Evolutionary conservation across 2,329 filamentous ascomycete species (phyloP).

Genomic region (Aspergillus sp.): DNA sequence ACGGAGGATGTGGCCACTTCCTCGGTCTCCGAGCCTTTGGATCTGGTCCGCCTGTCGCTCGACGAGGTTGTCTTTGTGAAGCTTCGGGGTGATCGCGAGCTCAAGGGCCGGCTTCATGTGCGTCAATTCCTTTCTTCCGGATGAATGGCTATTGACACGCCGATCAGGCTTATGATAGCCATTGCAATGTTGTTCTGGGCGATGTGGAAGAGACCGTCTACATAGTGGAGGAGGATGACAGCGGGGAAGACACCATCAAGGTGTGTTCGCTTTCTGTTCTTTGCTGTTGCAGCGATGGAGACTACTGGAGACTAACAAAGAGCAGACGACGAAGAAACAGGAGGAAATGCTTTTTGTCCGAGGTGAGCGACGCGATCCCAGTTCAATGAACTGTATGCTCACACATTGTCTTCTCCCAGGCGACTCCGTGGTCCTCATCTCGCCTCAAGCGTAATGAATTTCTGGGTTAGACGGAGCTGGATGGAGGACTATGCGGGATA

Average conservation of each 20-base stretch:
- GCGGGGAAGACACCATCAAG: conserved; percentile 63
- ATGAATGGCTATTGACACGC: conserved; percentile 9
- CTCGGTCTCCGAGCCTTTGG: conserved; percentile 81
- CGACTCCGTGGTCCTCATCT: conserved; percentile 64
- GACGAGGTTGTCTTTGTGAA: conserved; percentile 98
- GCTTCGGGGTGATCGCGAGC: conserved; percentile 85
- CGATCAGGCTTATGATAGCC: conserved; percentile 84
- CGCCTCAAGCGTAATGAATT: conserved; percentile 45
- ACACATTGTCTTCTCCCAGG: conserved; percentile 39
- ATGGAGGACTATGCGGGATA: too few relatives aligned
- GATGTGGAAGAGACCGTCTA: conserved; percentile 98
- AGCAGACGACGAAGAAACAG: conserved; percentile 84
- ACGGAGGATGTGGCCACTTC: conserved; percentile 59
- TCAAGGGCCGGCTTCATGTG: conserved; percentile 92
- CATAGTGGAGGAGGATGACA: conserved; percentile 76
- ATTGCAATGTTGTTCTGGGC: conserved; percentile 92
- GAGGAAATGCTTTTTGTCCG: conserved; percentile 97
- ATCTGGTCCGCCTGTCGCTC: conserved; percentile 85
- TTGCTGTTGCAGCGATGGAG: conserved; percentile 2
- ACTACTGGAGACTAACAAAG: conserved; percentile 3
- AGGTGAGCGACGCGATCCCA: too few relatives aligned
- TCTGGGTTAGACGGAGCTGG: not conserved
- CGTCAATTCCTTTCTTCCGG: conserved; percentile 23
- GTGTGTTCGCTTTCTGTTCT: conserved; percentile 34
- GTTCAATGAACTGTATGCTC: conserved; percentile 6